phyloP scores from a whole-genome alignment of 2,329 filamentous ascomycete species.

The Ascomycota sp. region DNA sequence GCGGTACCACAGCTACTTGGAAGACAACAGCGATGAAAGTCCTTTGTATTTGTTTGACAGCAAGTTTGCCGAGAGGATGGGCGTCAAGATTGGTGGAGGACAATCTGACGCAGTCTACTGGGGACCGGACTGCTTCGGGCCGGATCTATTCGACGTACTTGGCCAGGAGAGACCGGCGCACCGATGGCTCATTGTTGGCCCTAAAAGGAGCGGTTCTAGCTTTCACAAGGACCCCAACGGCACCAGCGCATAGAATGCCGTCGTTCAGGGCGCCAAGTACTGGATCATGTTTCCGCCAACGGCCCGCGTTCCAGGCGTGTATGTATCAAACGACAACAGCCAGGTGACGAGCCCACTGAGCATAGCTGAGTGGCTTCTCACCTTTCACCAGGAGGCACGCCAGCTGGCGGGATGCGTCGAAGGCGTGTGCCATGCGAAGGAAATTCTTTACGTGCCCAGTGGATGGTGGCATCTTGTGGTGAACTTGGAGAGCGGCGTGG shows the following conservation, averaged over 20 bases:
- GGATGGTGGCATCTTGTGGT: constrained; percentile 96
- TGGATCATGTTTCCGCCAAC: constrained; percentile 94
- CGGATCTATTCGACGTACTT: constrained; percentile 65
- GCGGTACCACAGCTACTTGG: constrained; percentile 69
- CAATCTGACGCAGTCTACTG: constrained; percentile 39
- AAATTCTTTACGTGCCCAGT: constrained; percentile 76
- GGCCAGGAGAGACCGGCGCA: constrained; percentile 61
- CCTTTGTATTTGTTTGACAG: constrained; percentile 85
- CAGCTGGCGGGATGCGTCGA: constrained; percentile 56
- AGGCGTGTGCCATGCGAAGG: constrained; percentile 62
- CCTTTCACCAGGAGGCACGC: constrained; percentile 69
- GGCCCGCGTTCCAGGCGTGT: constrained; percentile 65
- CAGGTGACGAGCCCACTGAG: constrained; percentile 86
- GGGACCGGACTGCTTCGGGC: constrained; percentile 63
- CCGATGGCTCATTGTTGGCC: constrained; percentile 81
- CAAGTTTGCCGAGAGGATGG: constrained; percentile 70
- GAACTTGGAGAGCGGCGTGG: constrained; percentile 65
- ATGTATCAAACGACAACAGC: constrained; percentile 67
- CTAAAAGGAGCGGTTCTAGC: constrained; percentile 68
- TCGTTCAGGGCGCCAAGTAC: constrained; percentile 76
- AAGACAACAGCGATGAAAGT: constrained; percentile 58
- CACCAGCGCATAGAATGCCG: constrained; percentile 79
- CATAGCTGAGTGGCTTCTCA: constrained; percentile 88
- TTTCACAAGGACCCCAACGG: constrained; percentile 71
- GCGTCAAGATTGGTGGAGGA: constrained; percentile 33